Evolutionary conservation across 2,329 filamentous ascomycete genomes (phyloP).

Genomic region (Fusarium gaditjirri): DNA sequence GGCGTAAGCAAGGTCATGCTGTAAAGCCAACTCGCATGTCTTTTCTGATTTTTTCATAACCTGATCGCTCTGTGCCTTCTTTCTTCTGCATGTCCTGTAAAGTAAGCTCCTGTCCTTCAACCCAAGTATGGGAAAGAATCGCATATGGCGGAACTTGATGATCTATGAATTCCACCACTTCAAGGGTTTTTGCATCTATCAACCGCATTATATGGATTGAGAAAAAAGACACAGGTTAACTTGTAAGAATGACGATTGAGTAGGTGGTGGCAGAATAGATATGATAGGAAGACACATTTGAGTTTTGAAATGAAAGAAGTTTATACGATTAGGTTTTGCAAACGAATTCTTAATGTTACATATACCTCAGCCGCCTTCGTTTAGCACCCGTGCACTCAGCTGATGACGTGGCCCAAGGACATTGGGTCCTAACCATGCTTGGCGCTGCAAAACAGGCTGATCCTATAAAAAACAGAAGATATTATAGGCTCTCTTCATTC

Average conservation of each 20-base stretch:
- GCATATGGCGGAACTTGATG: neutral
- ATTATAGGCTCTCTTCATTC: neutral
- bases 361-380: neutral
- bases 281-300: fast-evolving
- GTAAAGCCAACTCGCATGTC: neutral
- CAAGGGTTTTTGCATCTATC: fast-evolving
- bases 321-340: too few relatives aligned
- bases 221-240: too few relatives aligned
- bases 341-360: too few relatives aligned
- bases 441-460: neutral
- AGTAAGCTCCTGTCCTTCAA: neutral
- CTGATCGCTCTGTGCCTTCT: fast-evolving
- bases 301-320: too few relatives aligned
- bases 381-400: neutral
- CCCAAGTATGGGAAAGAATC: neutral
- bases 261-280: neutral
- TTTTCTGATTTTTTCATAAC: neutral
- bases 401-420: neutral
- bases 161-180: neutral
- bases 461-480: fast-evolving
- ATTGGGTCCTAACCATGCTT: neutral
- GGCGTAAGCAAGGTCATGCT: neutral
- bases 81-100: fast-evolving
- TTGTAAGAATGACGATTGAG: too few relatives aligned
- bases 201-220: neutral